phyloP scores from a whole-genome alignment of 192 early-diverging fungal species.

The Backusella morwellensis region DNA sequence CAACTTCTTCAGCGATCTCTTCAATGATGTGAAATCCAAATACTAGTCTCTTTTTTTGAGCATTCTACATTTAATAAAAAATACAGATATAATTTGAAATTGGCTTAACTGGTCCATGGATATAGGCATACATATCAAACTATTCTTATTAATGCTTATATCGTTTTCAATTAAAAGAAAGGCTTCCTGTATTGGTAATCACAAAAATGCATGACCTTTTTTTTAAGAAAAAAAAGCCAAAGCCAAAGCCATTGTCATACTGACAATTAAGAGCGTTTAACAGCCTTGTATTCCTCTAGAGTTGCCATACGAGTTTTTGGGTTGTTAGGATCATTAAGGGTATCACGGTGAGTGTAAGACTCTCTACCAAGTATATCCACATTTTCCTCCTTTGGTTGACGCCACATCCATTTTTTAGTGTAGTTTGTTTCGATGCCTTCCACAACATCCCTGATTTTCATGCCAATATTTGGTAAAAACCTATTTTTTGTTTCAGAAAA shows the following conservation, averaged over 20 bases:
- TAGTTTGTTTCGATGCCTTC: conserved; percentile 30
- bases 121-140: too few relatives aligned
- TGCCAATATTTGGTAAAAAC: conserved; percentile 52
- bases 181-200: neutral
- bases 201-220: neutral
- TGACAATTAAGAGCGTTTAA: neutral
- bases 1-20: conserved; percentile 41
- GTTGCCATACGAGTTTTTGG: conserved; percentile 8
- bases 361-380: neutral
- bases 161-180: neutral
- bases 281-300: conserved; percentile 4
- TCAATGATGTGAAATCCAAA: neutral
- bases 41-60: too few relatives aligned
- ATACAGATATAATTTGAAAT: too few relatives aligned
- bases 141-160: too few relatives aligned
- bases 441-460: conserved; percentile 46
- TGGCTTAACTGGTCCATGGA: too few relatives aligned
- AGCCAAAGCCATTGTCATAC: neutral
- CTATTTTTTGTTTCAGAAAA: conserved; percentile 3
- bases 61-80: too few relatives aligned
- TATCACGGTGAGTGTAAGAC: neutral
- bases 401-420: conserved; percentile 28
- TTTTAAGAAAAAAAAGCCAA: neutral
- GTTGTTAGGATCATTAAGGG: neutral
- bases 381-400: neutral